Conservation (phyloP, 345 rosid genomes). For the Eucalyptus sp. region DNA sequence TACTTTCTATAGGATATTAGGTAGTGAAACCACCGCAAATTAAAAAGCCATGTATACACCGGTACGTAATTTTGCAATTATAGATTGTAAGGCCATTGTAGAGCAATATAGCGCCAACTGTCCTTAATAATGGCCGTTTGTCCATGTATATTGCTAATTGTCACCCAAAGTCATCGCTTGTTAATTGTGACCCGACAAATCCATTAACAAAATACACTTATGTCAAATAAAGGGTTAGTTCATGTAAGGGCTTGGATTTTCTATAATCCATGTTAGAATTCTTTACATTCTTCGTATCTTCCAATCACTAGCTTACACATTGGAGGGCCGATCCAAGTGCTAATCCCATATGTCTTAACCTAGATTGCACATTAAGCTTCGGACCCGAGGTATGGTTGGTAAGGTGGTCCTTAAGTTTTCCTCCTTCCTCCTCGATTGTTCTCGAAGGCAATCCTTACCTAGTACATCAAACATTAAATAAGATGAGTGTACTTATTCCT, state of each 20-base stretch:
- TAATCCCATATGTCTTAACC: fast-evolving
- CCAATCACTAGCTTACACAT: neutral
- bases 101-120: neutral
- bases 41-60: fast-evolving
- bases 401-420: neutral
- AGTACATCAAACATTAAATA: neutral
- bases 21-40: neutral
- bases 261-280: neutral
- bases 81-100: fast-evolving
- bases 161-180: neutral
- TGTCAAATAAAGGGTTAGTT: neutral
- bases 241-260: neutral
- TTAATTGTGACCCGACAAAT: fast-evolving
- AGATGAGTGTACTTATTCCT: neutral
- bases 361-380: neutral
- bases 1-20: neutral
- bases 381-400: neutral
- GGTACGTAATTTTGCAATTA: neutral
- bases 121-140: neutral
- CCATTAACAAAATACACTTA: neutral
- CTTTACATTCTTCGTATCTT: neutral
- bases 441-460: neutral
- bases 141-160: neutral
- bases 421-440: fast-evolving
- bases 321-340: neutral